Evolutionary conservation across 192 early-diverging fungal genomes (phyloP).

Genomic region (Coemansia aciculifera): DNA sequence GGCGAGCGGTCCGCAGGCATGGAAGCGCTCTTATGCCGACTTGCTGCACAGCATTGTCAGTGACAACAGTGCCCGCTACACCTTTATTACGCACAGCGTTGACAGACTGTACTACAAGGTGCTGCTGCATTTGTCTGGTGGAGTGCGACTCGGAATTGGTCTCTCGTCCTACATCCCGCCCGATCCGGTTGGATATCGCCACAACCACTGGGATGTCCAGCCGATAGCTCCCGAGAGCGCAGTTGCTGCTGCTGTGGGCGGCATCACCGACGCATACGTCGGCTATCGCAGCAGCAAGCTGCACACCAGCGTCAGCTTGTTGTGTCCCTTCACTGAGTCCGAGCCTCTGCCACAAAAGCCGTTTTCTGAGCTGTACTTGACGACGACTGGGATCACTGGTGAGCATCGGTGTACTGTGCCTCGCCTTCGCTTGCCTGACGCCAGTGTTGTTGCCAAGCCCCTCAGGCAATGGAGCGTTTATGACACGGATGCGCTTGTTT

Average conservation of each 20-base stretch:
- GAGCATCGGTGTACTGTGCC: background rate
- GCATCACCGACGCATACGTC: slow-evolving; percentile 42
- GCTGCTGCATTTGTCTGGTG: slow-evolving; percentile 46
- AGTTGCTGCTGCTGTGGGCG: slow-evolving; percentile 7
- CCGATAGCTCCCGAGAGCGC: slow-evolving; percentile 52
- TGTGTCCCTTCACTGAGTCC: slow-evolving; percentile 42
- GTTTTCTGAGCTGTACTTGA: slow-evolving; percentile 33
- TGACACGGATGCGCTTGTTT: slow-evolving; percentile 42
- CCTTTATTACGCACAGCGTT: slow-evolving; percentile 41
- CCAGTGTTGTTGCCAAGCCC: slow-evolving; percentile 21
- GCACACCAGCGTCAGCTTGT: slow-evolving; percentile 46
- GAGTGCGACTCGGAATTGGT: slow-evolving; percentile 54
- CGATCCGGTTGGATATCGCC: slow-evolving; percentile 29
- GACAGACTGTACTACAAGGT: slow-evolving; percentile 49
- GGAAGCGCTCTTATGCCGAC: slow-evolving; percentile 31
- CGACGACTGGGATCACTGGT: background rate
- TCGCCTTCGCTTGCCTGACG: slow-evolving; percentile 23
- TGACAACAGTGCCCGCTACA: slow-evolving; percentile 40
- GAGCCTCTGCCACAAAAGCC: background rate
- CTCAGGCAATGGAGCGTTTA: slow-evolving; percentile 29
- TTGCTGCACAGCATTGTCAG: slow-evolving; percentile 35
- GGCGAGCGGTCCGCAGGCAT: slow-evolving; percentile 16
- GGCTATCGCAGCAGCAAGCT: slow-evolving; percentile 50
- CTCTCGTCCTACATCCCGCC: slow-evolving; percentile 51
- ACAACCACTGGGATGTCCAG: slow-evolving; percentile 55